Percentiles rank a stretch among this genome's conserved stretches.
Conservation (phyloP, 495 filamentous ascomycete species). For the Chaetomium fimeti region DNA sequence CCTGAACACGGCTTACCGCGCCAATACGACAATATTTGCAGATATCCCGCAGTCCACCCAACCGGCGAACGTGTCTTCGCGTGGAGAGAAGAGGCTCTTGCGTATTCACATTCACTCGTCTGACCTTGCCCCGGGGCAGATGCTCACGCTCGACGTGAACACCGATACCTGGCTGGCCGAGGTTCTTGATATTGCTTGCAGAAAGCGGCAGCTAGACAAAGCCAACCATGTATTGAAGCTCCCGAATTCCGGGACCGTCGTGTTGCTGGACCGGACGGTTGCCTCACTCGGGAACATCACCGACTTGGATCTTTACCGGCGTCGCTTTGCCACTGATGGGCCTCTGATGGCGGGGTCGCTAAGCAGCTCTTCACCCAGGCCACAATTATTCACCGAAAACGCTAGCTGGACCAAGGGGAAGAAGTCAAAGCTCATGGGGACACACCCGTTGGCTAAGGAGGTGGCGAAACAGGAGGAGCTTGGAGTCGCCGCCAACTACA, state of each 20-base stretch:
- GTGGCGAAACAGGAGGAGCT: slow-evolving; percentile 66
- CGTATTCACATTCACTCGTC: slow-evolving; percentile 74
- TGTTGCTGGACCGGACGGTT: slow-evolving; percentile 79
- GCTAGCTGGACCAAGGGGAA: slow-evolving; percentile 61
- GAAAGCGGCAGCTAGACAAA: slow-evolving; percentile 86
- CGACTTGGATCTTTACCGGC: slow-evolving; percentile 81
- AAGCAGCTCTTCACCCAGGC: slow-evolving; percentile 76
- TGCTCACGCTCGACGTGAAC: slow-evolving; percentile 77
- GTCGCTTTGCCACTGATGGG: slow-evolving; percentile 79
- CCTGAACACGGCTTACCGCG: slow-evolving; percentile 55
- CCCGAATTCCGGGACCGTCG: slow-evolving; percentile 76
- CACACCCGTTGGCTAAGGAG: slow-evolving; percentile 76
- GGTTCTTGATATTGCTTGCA: slow-evolving; percentile 85
- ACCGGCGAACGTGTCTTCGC: slow-evolving; percentile 56
- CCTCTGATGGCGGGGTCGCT: slow-evolving; percentile 76
- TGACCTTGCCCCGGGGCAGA: slow-evolving; percentile 58
- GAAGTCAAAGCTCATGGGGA: slow-evolving; percentile 60
- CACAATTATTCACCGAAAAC: slow-evolving; percentile 62
- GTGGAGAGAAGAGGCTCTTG: slow-evolving; percentile 79
- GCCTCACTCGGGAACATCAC: slow-evolving; percentile 79
- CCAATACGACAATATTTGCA: slow-evolving; percentile 56
- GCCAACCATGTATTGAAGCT: slow-evolving; percentile 86
- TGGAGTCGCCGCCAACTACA: slow-evolving; percentile 61
- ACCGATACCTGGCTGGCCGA: slow-evolving; percentile 95
- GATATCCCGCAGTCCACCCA: slow-evolving; percentile 64